These are phyloP conservation scores for Stylosanthes scabra DNA, from an alignment of 331 rosid genomes.

Conservation along the genomic window DNA sequence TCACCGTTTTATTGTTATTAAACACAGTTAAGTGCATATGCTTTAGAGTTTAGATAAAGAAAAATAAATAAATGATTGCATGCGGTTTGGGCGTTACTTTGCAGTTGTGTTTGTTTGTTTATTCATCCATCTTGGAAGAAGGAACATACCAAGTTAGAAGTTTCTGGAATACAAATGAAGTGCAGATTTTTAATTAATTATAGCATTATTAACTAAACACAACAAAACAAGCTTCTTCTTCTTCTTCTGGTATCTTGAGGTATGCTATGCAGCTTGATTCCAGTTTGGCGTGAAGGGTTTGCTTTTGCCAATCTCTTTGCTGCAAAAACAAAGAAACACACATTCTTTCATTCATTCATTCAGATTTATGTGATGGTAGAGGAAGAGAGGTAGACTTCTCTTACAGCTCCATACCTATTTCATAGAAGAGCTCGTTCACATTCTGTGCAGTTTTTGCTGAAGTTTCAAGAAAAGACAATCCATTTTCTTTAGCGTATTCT, in stretches of 20 bases:
- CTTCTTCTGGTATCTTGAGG: constrained; percentile 63
- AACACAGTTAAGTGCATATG: background rate
- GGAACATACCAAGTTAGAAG: background rate
- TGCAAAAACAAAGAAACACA: constrained; percentile 42
- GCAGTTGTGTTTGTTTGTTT: constrained; percentile 13
- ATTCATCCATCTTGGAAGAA: constrained; percentile 21
- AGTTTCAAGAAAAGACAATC: constrained; percentile 77
- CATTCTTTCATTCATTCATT: background rate
- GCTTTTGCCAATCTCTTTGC: constrained; percentile 84
- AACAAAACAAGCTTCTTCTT: constrained; percentile 62
- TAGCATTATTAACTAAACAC: constrained; percentile 45
- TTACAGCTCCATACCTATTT: constrained; percentile 62
- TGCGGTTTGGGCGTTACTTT: background rate
- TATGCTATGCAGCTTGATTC: constrained; percentile 68
- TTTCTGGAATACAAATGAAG: background rate
- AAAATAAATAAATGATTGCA: background rate
- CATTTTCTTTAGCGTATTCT: constrained; percentile 80
- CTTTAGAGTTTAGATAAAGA: background rate
- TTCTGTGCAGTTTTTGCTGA: constrained; percentile 92
- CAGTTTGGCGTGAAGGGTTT: constrained; percentile 66
- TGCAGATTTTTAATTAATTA: background rate
- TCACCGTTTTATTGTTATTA: background rate
- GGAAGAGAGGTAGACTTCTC: too few relatives aligned
- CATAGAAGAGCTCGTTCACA: constrained; percentile 90
- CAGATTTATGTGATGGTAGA: constrained; percentile 4